These are phyloP conservation scores for Pichia cabralensis DNA, from an alignment of 805 yeast species.

Conservation along the genomic window DNA sequence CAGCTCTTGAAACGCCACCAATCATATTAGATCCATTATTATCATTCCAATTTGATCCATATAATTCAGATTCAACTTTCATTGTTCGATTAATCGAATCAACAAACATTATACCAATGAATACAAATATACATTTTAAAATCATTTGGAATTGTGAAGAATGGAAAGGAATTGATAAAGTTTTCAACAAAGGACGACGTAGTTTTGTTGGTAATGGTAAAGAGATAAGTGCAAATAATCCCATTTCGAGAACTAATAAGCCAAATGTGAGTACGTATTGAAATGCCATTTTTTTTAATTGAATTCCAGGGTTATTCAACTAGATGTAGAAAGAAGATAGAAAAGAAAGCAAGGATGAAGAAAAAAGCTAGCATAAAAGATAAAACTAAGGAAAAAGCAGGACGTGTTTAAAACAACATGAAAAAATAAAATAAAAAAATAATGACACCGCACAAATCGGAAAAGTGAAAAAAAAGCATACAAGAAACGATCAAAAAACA, in stretches of 20 bases:
- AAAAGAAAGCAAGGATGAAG: not conserved
- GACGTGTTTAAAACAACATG: too few relatives aligned
- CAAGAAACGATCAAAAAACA: too few relatives aligned
- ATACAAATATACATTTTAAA: constrained; percentile 71
- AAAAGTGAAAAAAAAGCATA: too few relatives aligned
- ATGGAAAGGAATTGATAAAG: constrained; percentile 59
- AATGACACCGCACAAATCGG: too few relatives aligned
- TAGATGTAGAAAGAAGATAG: not conserved
- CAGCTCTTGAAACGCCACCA: constrained; percentile 52
- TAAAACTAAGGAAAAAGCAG: too few relatives aligned
- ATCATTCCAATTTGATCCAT: not conserved
- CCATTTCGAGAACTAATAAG: constrained; percentile 71
- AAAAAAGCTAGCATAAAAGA: too few relatives aligned
- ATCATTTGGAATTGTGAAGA: constrained; percentile 66
- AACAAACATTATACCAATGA: constrained; percentile 71
- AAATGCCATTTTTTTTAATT: constrained; percentile 18
- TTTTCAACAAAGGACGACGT: constrained; percentile 56
- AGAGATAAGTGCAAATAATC: constrained; percentile 66
- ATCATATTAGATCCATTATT: constrained; percentile 5
- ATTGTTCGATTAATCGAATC: constrained; percentile 83
- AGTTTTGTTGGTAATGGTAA: constrained; percentile 73
- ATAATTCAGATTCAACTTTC: constrained; percentile 54
- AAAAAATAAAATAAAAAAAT: too few relatives aligned
- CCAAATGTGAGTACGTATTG: constrained; percentile 41
- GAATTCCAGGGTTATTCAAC: not conserved